Evolutionary conservation across 257 asterid species (phyloP).

Genomic region (Gentiana macrophylla): DNA sequence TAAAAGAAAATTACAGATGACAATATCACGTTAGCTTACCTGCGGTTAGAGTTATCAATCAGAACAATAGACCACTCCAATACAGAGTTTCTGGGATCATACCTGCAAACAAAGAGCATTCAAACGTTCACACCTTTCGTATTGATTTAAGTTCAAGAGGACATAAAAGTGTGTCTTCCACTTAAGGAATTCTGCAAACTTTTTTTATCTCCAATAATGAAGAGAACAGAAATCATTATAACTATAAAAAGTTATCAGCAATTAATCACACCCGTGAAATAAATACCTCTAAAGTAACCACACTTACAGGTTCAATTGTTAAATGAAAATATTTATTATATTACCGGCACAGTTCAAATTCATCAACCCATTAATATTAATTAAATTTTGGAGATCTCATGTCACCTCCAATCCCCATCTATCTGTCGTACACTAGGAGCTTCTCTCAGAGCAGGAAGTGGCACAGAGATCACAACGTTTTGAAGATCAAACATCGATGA

Average conservation of each 20-base stretch:
- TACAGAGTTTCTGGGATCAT: constrained; percentile 66
- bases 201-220: too few relatives aligned
- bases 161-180: too few relatives aligned
- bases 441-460: constrained; percentile 93
- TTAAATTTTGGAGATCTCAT: neutral
- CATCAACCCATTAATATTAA: too few relatives aligned
- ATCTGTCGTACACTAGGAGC: constrained; percentile 73
- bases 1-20: constrained; percentile 1
- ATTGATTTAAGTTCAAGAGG: too few relatives aligned
- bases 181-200: too few relatives aligned
- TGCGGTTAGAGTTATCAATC: constrained; percentile 83
- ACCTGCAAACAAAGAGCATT: constrained; percentile 32
- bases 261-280: too few relatives aligned
- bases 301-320: too few relatives aligned
- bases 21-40: constrained; percentile 36
- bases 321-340: too few relatives aligned
- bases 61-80: constrained; percentile 89
- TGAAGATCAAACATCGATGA: constrained; percentile 64
- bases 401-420: constrained; percentile 92
- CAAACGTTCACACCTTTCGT: constrained; percentile 1
- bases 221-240: too few relatives aligned
- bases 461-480: constrained; percentile 82
- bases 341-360: too few relatives aligned
- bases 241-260: too few relatives aligned
- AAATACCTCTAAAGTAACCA: too few relatives aligned